Base-by-base conservation (phyloP, 768 basidiomycete genomes). In the Phlebiopsis flavidoalba region DNA sequence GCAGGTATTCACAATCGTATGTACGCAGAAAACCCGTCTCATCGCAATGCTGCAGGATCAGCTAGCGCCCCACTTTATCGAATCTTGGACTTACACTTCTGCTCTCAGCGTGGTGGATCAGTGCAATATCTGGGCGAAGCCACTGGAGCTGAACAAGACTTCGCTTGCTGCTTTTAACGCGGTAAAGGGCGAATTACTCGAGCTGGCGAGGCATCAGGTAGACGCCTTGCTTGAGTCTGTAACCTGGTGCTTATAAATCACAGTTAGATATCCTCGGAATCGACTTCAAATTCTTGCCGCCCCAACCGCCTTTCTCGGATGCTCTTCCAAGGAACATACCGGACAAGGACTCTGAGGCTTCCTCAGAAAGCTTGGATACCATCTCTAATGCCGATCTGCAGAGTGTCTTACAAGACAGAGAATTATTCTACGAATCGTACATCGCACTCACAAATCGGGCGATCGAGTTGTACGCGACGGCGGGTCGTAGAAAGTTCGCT, bases 71-170 rank as follows among this genome's bases (percentile, higher is more conserved):
- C 83, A 87, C 68, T 97, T 96, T 70, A 78, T 97, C 36, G 92
- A 97, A 70, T 88, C 91, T 0, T 99, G 97, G 97, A 88, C 83
- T 36, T 98, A 93, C 73, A 93, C 91, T 17, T 93, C 95, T 0
- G 87, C 93, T 19, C 77, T 95, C 48, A 92, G 88, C 63, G 85
- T 89, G 48, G 84, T 94, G 26, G 87, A 92, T 12, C 86, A 87
- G 65, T 91, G 88, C 66, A 88, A 91, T 63, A 72, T 74, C 1
- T 95, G 93, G 91, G 80, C 81, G 11, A 70, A 75, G n/a, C 64
- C 72, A 1, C 73, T 77, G 60, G 75, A 78, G 22, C 70, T 85
- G 50, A 80, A 87, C 53, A 76, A 80, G 2, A 59, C 76, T 1
- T 69, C 77, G 10, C 70, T 83, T 17, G 73, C 78, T 24, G 75